Evolutionary conservation across 2,329 filamentous ascomycete species (phyloP).

Genomic region (Biscogniauxia marginata): DNA sequence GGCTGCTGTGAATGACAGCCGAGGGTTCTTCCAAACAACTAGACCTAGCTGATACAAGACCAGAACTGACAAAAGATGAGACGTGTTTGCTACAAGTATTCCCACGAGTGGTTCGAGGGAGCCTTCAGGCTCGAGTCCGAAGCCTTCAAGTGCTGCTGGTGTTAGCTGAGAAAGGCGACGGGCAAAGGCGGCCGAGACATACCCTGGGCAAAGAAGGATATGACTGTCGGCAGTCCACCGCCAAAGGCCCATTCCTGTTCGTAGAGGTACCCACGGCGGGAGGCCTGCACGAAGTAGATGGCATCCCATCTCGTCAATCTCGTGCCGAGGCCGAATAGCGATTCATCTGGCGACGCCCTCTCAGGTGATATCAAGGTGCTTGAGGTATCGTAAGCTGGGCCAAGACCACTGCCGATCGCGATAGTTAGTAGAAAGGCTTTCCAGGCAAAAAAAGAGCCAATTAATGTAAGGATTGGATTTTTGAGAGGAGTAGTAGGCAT

Average conservation of each 20-base stretch:
- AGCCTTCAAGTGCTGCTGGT: constrained; percentile 21
- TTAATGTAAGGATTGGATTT: constrained; percentile 26
- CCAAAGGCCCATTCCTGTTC: constrained; percentile 90
- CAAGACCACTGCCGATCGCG: constrained; percentile 50
- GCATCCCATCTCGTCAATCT: constrained; percentile 78
- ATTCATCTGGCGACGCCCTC: constrained; percentile 32
- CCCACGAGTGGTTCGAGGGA: constrained; percentile 52
- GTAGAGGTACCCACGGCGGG: constrained; percentile 64
- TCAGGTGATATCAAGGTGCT: constrained; percentile 53
- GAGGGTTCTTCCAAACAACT: constrained; percentile 50
- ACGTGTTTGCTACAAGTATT: constrained; percentile 66
- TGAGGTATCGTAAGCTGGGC: constrained; percentile 77
- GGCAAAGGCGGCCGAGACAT: constrained; percentile 8
- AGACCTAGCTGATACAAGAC: constrained; percentile 66
- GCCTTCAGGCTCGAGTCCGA: constrained; percentile 25
- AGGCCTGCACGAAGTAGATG: constrained; percentile 68
- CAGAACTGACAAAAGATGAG: constrained; percentile 74
- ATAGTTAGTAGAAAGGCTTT: constrained; percentile 66
- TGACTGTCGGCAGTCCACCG: constrained; percentile 42
- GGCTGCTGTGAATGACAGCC: constrained; percentile 66
- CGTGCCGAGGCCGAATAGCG: constrained; percentile 41
- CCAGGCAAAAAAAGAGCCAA: constrained; percentile 58
- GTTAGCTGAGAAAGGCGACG: constrained; percentile 5
- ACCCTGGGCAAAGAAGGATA: constrained; percentile 39
- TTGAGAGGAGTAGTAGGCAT: constrained; percentile 21